A percentile compares a stretch with the other conserved stretches of the same genome.
Evolutionary conservation across 2,329 filamentous ascomycete species (phyloP).

Genomic region (Cordyceps farinosa): DNA sequence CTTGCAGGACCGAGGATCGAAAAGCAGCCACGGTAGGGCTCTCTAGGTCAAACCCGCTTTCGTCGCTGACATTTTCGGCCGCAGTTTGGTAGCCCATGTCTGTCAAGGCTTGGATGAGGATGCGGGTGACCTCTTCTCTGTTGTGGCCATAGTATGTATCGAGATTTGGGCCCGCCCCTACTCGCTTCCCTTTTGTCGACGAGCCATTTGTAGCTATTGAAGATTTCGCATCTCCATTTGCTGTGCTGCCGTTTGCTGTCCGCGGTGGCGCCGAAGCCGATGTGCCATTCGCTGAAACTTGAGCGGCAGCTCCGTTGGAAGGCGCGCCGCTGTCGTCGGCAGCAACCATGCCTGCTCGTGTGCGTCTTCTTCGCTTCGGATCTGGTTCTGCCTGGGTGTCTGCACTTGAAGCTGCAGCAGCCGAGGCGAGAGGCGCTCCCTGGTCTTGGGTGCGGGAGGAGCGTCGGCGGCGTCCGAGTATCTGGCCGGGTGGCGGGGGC

Average conservation of each 20-base stretch:
- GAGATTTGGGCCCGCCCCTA: constrained; percentile 20
- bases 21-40: constrained; percentile 84
- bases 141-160: constrained; percentile 75
- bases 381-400: constrained; percentile 23
- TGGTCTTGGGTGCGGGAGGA: constrained; percentile 37
- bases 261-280: constrained; percentile 29
- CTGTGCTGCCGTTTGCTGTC: constrained; percentile 24
- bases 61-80: constrained; percentile 68
- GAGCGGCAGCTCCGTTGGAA: constrained; percentile 51
- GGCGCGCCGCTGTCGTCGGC: constrained; percentile 52
- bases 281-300: constrained; percentile 40
- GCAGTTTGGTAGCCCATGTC: constrained; percentile 84
- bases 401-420: constrained; percentile 18
- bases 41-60: constrained; percentile 87
- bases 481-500: constrained; percentile 30
- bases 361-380: constrained; percentile 55
- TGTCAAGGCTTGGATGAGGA: constrained; percentile 84
- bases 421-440: constrained; percentile 15
- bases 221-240: constrained; percentile 48
- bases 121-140: constrained; percentile 86
- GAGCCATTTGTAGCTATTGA: constrained; percentile 54
- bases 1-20: constrained; percentile 71
- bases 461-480: constrained; percentile 56
- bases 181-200: constrained; percentile 31
- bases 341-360: constrained; percentile 53